Percentiles rank a stretch among this genome's conserved stretches.
Evolutionary conservation across 2,329 filamentous ascomycete species (phyloP).

Genomic region (Alternaria gaisen): DNA sequence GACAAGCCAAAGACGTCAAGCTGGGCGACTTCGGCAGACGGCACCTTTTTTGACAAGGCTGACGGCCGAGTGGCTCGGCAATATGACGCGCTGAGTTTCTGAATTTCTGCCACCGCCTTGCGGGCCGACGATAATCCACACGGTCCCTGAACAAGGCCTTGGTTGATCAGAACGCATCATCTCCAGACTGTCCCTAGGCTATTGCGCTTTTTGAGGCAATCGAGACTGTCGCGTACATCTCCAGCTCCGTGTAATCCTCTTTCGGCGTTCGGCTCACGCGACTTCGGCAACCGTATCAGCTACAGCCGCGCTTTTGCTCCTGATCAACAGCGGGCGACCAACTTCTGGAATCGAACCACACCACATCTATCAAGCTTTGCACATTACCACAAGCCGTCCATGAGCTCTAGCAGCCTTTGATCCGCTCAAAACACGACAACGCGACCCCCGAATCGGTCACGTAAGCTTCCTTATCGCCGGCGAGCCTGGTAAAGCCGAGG

Average conservation of each 20-base stretch:
- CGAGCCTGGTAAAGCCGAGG: conserved; percentile 40
- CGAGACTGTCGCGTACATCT: conserved; percentile 26
- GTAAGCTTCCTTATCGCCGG: conserved; percentile 37
- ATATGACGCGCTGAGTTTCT: conserved; percentile 20
- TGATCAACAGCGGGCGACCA: conserved; percentile 32
- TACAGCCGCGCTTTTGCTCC: conserved; percentile 36
- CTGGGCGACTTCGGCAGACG: not conserved
- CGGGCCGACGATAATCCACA: conserved; percentile 13
- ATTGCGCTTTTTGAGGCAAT: conserved; percentile 27
- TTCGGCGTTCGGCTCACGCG: conserved; percentile 25
- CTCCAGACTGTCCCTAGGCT: conserved; percentile 10
- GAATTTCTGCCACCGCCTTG: conserved; percentile 24
- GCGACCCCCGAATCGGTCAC: conserved; percentile 24
- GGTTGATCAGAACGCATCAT: conserved; percentile 28
- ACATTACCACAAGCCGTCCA: conserved; percentile 25
- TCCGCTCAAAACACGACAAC: conserved; percentile 20
- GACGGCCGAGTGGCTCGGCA: conserved; percentile 1
- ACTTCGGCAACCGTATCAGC: conserved; percentile 26
- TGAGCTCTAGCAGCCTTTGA: conserved; percentile 29
- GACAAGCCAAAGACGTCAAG: not conserved
- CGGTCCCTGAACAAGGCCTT: conserved; percentile 24
- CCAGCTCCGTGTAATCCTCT: conserved; percentile 19
- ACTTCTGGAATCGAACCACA: conserved; percentile 24
- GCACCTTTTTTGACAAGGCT: not conserved
- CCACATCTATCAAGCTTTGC: conserved; percentile 19